phyloP scores from a whole-genome alignment of 2,329 filamentous ascomycete genomes.

The Fusarium coicis region DNA sequence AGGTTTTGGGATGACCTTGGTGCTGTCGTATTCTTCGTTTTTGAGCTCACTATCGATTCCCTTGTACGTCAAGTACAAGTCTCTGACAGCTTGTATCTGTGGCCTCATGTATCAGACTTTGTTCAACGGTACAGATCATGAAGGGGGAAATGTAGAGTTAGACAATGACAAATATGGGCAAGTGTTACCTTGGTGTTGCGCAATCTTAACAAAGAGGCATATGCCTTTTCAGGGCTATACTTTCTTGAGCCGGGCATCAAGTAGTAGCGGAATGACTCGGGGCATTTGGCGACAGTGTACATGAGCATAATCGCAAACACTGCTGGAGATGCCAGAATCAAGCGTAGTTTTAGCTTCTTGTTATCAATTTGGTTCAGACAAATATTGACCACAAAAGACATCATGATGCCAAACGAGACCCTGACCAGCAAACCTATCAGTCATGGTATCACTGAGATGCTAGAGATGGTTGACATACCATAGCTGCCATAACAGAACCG shows the following conservation, averaged over 20 bases:
- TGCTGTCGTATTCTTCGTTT: not conserved
- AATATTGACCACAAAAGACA: not conserved
- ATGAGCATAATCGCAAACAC: not conserved
- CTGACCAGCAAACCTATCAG: not conserved
- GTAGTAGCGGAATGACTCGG: not conserved
- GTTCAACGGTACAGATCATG: not conserved
- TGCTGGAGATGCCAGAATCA: not conserved
- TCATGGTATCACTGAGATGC: not conserved
- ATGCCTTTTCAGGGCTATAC: not conserved
- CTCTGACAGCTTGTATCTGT: not conserved
- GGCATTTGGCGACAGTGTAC: not conserved
- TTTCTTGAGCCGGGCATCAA: not conserved
- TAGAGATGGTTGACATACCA: not conserved
- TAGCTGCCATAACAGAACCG: not conserved
- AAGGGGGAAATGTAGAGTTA: not conserved
- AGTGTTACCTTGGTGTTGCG: not conserved
- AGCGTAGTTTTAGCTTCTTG: not conserved
- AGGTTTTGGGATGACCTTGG: not conserved
- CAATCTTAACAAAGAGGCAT: not conserved
- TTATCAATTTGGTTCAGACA: not conserved
- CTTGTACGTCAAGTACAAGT: not conserved
- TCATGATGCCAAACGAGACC: not conserved
- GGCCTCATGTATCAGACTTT: not conserved
- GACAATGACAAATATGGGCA: fast-evolving
- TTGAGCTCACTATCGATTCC: not conserved